Evolutionary conservation across 1,139 yeast genomes (phyloP), one percentile per base, ranked within the genome.

Genomic region (Scheffersomyces titani): DNA sequence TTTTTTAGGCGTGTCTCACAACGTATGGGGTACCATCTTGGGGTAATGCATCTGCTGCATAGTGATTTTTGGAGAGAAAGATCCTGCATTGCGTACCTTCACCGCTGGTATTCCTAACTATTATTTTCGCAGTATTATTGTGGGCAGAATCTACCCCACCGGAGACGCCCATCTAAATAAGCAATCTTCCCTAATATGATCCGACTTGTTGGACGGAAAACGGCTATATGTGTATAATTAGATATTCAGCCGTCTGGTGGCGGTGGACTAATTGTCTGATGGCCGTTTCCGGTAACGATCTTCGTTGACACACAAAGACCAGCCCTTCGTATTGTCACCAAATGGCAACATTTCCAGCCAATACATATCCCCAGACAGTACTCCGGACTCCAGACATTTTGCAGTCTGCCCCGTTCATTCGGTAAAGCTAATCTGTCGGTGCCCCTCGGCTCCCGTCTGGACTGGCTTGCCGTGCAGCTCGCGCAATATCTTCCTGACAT

Each of bases 11-110:
- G 40, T 30, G 16, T 30, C 49, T 20, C 24, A 46, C 18, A 16
- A 20, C 22, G 20, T 46, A 46, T 46, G 49, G 49, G 49, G 49
- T n/a, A 46, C 24, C 49, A 46, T 46, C 49, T 46, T 46, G 49
- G 49, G 49, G 49, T 46, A 46, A 46, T 46, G 49, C 49, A 46
- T 22, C 7, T 13, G 3, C 16, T 46, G 49, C 49, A 46, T 46
- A 11, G 40, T n/a, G 13, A 30, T 11, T 30, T 11, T 30, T 30
- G 40, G 40, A 30, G 40, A 30, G 16, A 30, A 30, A 30, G 13
- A 30, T 30, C 40, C 40, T 30, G 40, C 40, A 30, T 30, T 30
- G 40, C 40, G 40, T 30, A 30, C 40, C 40, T 30, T 30, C 13
- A 30, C 40, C 9, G 13, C 40, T 30, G 40, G 40, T 9, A 30